Base-by-base conservation (phyloP, 2,329 filamentous ascomycete species). In the Pseudocercospora fuligena region DNA sequence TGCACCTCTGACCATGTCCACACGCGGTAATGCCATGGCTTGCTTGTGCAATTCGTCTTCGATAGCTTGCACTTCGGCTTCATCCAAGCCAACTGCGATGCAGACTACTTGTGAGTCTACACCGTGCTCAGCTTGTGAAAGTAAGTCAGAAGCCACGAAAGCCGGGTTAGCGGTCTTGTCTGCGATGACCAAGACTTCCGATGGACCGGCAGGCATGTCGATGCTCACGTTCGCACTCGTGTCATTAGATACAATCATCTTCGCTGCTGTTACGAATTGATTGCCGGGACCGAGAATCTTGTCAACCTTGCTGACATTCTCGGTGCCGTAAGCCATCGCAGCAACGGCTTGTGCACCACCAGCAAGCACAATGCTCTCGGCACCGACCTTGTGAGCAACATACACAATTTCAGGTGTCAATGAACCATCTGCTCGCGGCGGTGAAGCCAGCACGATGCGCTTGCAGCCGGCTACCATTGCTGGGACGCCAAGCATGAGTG, bases 211-310 rank as follows among this genome's bases (percentile, higher is more conserved):
- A 11, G 95, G 95, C 95, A 99, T 99, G 78, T 99, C 95, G 75
- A 99, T 99, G 80, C 93, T 90, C 47, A 97, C 94, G 23, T 92
- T 92, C 12, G 95, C 95, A 67, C 93, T 96, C 53, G 95, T 98
- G 78, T 99, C 95, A 80, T 99, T 99, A 80, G 91, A 92, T 51
- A 99, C 95, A 74, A 94, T 87, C 95, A 99, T 99, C 87, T 99
- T 99, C 61, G 92, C 95, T 0, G 95, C 95, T 0, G 95, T 99
- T 47, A 99, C 95, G 77, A 98, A 99, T 80, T 98, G 95, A 81
- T 99, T 99, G 40, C 95, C 95, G 2, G 95, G 95, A 0, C 95
- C 95, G 12, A 98, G 88, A 73, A 99, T 97, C 87, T 99, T 99
- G 85, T 99, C 95, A 7, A 99, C 95, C 83, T 99, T 99, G 79